Conservation (phyloP, 2,329 filamentous ascomycete genomes). For the Ceratocystis lukuohia region DNA sequence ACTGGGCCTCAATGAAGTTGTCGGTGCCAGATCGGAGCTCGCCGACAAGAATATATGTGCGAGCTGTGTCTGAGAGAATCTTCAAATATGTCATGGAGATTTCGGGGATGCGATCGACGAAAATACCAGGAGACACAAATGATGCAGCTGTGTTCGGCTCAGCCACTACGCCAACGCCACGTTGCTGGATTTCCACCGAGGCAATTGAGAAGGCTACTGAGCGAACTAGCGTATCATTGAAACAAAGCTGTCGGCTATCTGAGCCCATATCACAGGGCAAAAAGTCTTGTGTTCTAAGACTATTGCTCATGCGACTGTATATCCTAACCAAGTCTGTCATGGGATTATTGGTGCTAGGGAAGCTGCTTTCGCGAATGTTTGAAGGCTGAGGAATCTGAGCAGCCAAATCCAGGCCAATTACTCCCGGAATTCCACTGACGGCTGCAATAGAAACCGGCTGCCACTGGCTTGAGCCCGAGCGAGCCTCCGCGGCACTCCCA, state of each 20-base stretch:
- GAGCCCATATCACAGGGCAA: conserved; percentile 22
- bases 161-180: conserved; percentile 42
- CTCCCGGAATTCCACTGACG: no score
- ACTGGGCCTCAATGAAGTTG: conserved; percentile 22
- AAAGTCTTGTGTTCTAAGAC: conserved; percentile 43
- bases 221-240: conserved; percentile 47
- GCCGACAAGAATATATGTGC: conserved; percentile 70
- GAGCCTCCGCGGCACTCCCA: background rate
- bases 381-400: background rate
- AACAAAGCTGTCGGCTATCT: conserved; percentile 33
- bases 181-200: conserved; percentile 79
- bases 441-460: background rate
- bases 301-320: conserved; percentile 48
- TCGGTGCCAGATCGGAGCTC: conserved; percentile 40
- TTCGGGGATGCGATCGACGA: conserved; percentile 46
- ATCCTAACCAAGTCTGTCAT: conserved; percentile 44
- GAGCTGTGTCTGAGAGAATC: conserved; percentile 74
- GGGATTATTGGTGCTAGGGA: conserved; percentile 23
- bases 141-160: conserved; percentile 54
- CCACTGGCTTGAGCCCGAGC: background rate
- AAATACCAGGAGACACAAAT: conserved; percentile 50
- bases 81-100: conserved; percentile 75
- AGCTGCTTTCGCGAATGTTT: background rate
- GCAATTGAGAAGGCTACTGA: conserved; percentile 75
- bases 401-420: background rate